Evolutionary conservation across 164 flowering plant species (phyloP).

Genomic region (Annona squamosa): DNA sequence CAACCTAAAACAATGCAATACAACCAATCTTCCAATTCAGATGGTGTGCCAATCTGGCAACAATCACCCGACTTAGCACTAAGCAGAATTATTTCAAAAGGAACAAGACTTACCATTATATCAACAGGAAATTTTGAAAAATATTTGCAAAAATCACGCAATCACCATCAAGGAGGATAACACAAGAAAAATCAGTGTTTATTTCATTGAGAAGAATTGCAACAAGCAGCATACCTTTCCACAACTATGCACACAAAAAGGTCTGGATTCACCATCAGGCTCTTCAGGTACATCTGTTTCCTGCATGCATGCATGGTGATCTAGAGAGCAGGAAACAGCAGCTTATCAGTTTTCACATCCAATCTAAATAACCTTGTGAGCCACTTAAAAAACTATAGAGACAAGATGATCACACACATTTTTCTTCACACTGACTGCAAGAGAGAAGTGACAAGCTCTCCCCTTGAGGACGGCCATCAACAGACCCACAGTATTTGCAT

Average conservation of each 20-base stretch:
- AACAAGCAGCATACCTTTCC: conserved; percentile 33
- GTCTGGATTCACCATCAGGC: conserved; percentile 15
- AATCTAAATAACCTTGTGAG: not conserved
- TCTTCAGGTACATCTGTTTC: conserved; percentile 16
- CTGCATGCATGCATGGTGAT: conserved; percentile 34
- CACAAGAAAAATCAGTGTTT: not conserved
- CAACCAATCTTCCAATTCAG: too few relatives aligned
- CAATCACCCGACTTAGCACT: too few relatives aligned
- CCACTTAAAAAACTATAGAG: not conserved
- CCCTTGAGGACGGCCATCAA: conserved; percentile 17
- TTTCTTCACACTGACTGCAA: conserved; percentile 68
- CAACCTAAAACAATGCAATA: too few relatives aligned
- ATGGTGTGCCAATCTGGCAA: too few relatives aligned
- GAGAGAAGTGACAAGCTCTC: conserved; percentile 26
- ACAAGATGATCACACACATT: conserved; percentile 35
- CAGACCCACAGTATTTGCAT: conserved; percentile 74
- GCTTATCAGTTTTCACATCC: conserved; percentile 5
- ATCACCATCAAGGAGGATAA: not conserved
- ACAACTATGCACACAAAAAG: conserved; percentile 55
- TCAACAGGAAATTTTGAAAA: not conserved
- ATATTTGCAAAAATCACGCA: not conserved
- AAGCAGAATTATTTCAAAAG: not conserved
- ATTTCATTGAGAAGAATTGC: not conserved
- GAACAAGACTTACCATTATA: too few relatives aligned
- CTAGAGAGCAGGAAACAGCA: conserved; percentile 27